Percentiles rank a stretch among this genome's conserved stretches.
Evolutionary conservation across 1,284 basidiomycete genomes (phyloP).

Genomic region (Malassezia sympodialis): DNA sequence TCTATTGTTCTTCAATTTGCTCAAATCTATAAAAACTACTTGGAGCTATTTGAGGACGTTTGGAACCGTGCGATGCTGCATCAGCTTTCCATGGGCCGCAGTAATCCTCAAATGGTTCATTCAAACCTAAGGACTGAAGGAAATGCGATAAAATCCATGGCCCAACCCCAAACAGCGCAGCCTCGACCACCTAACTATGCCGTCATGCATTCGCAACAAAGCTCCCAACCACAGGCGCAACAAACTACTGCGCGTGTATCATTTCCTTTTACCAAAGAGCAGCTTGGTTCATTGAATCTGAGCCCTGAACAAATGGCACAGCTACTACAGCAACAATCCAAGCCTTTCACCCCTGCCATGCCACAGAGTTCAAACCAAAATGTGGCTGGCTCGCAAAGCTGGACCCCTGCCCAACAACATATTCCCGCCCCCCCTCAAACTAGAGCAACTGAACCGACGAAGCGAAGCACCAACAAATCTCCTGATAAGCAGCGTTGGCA

Average conservation of each 20-base stretch:
- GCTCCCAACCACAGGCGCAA: neutral
- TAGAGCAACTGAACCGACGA: neutral
- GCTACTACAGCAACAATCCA: conserved; percentile 21
- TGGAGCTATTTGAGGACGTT: conserved; percentile 39
- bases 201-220: neutral
- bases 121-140: neutral
- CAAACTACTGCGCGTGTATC: neutral
- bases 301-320: conserved; percentile 26
- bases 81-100: conserved; percentile 25
- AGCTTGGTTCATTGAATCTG: conserved; percentile 25
- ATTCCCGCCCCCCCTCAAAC: neutral
- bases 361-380: neutral
- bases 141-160: neutral
- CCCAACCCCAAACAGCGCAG: neutral
- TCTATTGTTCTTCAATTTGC: conserved; percentile 26
- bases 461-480: neutral
- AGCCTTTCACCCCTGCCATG: neutral
- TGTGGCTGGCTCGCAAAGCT: neutral
- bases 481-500: neutral
- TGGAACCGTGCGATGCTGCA: conserved; percentile 42
- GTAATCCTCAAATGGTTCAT: neutral
- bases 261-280: conserved; percentile 21
- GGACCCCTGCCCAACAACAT: neutral
- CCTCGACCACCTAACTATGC: neutral
- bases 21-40: conserved; percentile 29